Conservation (phyloP, 768 basidiomycete species). For the Hygrophoropsis aurantiaca region DNA sequence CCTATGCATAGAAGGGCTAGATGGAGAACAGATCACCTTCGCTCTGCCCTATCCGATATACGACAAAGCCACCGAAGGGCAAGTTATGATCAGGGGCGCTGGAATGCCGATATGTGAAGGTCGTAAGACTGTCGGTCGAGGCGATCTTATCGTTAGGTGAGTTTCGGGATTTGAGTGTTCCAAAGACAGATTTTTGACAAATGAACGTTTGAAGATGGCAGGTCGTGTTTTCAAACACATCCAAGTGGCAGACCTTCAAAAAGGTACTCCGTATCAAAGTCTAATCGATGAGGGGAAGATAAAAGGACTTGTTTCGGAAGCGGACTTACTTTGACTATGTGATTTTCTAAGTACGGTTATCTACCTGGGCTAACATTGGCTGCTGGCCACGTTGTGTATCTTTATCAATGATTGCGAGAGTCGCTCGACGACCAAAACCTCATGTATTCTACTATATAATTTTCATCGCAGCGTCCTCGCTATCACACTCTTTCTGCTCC, state of each 20-base stretch:
- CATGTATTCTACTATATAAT: too few relatives aligned
- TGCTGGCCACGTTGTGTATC: too few relatives aligned
- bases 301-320: too few relatives aligned
- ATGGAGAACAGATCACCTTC: conserved; percentile 53
- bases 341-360: too few relatives aligned
- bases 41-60: conserved; percentile 52
- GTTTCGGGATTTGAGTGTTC: conserved; percentile 16
- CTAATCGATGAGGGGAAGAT: conserved; percentile 14
- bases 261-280: conserved; percentile 24
- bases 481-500: too few relatives aligned
- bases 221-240: conserved; percentile 27
- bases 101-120: conserved; percentile 70
- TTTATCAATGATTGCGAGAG: too few relatives aligned
- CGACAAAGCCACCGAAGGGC: conserved; percentile 49
- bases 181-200: conserved; percentile 8
- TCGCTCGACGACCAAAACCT: too few relatives aligned
- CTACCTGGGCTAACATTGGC: too few relatives aligned
- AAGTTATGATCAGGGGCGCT: conserved; percentile 51
- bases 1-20: conserved; percentile 54
- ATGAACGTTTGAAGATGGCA: conserved; percentile 25
- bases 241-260: conserved; percentile 32
- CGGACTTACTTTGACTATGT: too few relatives aligned
- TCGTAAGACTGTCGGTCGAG: conserved; percentile 52
- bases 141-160: conserved; percentile 65
- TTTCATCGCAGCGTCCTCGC: too few relatives aligned